phyloP scores from a whole-genome alignment of 768 basidiomycete species.

The Hypholoma fasciculare region DNA sequence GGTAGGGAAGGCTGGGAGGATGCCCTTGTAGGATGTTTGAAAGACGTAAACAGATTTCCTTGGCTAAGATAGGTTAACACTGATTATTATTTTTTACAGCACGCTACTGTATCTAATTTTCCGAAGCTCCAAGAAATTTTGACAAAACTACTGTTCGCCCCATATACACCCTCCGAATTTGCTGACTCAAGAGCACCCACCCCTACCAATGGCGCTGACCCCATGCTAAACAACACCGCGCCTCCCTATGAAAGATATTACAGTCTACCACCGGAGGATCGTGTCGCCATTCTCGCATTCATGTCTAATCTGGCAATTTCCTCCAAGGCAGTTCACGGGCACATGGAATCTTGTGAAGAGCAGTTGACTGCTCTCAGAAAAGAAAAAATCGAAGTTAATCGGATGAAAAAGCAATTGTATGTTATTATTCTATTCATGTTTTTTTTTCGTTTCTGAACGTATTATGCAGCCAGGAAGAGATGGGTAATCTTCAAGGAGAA shows the following conservation, averaged over 20 bases:
- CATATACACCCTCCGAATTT: constrained; percentile 44
- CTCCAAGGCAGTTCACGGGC: constrained; percentile 82
- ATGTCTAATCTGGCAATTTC: constrained; percentile 89
- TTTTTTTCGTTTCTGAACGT: constrained; percentile 3
- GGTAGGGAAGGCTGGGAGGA: constrained; percentile 90
- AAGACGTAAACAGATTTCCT: constrained; percentile 65
- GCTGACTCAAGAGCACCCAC: constrained; percentile 46
- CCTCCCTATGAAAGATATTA: constrained; percentile 72
- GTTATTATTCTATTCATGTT: constrained; percentile 32
- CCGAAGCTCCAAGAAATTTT: constrained; percentile 72
- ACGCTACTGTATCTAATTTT: constrained; percentile 72
- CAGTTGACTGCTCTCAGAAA: constrained; percentile 91
- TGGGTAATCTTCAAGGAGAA: constrained; percentile 63
- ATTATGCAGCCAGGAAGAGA: constrained; percentile 64
- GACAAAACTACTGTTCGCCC: constrained; percentile 71
- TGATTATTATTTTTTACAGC: constrained; percentile 39
- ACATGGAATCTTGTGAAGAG: constrained; percentile 90
- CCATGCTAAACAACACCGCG: constrained; percentile 42
- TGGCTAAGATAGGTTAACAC: neutral
- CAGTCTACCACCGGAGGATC: constrained; percentile 70
- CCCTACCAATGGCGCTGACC: constrained; percentile 32
- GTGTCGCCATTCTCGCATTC: constrained; percentile 84
- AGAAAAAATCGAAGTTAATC: constrained; percentile 93
- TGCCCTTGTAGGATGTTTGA: constrained; percentile 82
- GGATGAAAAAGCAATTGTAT: constrained; percentile 85